Conservation (phyloP, 257 asterid genomes). For the Lycium ferocissimum region DNA sequence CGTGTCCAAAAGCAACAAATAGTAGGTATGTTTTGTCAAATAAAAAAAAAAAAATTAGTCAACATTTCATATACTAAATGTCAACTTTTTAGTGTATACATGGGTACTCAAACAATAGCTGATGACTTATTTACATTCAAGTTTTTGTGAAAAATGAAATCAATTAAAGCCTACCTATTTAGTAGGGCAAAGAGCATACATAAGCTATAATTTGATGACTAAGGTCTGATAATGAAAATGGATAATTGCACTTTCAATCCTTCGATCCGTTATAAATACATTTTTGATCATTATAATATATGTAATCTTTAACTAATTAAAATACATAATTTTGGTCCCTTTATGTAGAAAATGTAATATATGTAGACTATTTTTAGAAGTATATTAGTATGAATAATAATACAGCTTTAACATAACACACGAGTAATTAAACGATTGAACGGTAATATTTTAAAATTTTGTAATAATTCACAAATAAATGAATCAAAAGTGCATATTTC, state of each 20-base stretch:
- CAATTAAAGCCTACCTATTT: not conserved
- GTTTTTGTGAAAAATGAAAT: not conserved
- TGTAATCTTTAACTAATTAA: not conserved
- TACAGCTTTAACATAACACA: not conserved
- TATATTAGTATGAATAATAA: not conserved
- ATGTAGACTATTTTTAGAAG: not conserved
- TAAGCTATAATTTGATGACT: not conserved
- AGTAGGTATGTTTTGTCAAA: not conserved
- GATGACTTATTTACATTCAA: not conserved
- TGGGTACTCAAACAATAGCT: not conserved
- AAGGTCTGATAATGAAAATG: not conserved
- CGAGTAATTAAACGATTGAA: not conserved
- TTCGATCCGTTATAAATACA: not conserved
- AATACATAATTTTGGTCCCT: not conserved
- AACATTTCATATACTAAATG: not conserved
- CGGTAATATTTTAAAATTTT: not conserved
- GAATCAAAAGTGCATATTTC: not conserved
- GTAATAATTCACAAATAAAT: not conserved
- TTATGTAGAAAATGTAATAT: not conserved
- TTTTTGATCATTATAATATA: not conserved
- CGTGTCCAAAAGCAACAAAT: not conserved
- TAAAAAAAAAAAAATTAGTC: not conserved
- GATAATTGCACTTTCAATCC: not conserved
- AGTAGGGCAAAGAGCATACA: not conserved
- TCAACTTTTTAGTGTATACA: not conserved